Percentiles rank a stretch among this genome's conserved stretches.
Evolutionary conservation across 169 alveolate species (phyloP).

Genomic region (Hepatocystis sp.): DNA sequence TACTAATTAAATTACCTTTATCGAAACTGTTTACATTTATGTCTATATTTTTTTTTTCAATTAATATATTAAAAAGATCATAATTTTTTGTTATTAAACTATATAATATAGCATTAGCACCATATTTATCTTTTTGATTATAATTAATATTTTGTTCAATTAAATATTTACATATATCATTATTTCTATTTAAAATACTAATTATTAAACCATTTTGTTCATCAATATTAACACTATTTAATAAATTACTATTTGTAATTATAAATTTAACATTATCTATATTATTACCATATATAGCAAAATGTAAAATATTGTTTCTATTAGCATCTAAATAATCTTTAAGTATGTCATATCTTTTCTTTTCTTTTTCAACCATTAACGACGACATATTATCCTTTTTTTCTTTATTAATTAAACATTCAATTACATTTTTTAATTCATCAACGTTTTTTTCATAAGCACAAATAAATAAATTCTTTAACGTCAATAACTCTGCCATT

Average conservation of each 20-base stretch:
- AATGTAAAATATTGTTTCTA: constrained; percentile 48
- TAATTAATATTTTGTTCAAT: constrained; percentile 49
- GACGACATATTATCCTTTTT: neutral
- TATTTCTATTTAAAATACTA: constrained; percentile 44
- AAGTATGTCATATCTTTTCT: constrained; percentile 33
- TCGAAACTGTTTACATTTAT: constrained; percentile 58
- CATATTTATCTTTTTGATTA: constrained; percentile 40
- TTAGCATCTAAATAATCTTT: constrained; percentile 68
- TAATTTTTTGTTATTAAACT: constrained; percentile 55
- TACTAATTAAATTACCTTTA: constrained; percentile 67
- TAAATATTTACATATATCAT: constrained; percentile 31
- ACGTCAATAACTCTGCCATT: constrained; percentile 45
- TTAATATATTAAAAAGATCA: constrained; percentile 31
- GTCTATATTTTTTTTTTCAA: constrained; percentile 57
- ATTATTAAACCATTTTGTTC: constrained; percentile 48
- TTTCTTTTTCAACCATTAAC: neutral
- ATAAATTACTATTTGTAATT: constrained; percentile 30
- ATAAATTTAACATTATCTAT: constrained; percentile 55
- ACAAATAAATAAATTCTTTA: constrained; percentile 57
- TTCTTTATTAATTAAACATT: constrained; percentile 20
- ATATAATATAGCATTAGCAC: constrained; percentile 32
- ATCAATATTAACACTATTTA: constrained; percentile 48
- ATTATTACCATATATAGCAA: constrained; percentile 66
- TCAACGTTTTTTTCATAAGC: constrained; percentile 61
- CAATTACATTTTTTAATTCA: constrained; percentile 39